Conservation (phyloP, 345 rosid species). For the Hypericum androsaemum region DNA sequence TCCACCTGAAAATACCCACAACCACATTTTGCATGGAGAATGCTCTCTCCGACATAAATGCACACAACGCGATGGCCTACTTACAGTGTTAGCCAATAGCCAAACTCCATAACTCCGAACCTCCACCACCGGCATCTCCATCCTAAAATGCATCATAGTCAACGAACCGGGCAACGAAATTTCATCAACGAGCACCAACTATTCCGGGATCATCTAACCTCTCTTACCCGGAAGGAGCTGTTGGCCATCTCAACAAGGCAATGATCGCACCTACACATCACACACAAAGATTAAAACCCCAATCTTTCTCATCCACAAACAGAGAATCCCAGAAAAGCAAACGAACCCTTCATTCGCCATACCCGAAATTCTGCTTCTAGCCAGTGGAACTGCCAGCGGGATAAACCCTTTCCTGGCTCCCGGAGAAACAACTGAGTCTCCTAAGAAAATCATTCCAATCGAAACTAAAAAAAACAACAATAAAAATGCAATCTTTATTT, state of each 20-base stretch:
- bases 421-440: conserved; percentile 13
- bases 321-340: background rate
- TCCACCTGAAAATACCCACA: conserved; percentile 13
- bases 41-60: conserved; percentile 1
- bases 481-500: background rate
- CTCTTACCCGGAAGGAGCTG: conserved; percentile 21
- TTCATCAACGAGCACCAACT: background rate
- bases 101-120: conserved; percentile 22
- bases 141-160: conserved; percentile 14
- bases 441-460: background rate
- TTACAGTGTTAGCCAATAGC: conserved; percentile 21
- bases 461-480: background rate
- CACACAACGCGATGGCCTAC: background rate
- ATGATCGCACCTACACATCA: conserved; percentile 7
- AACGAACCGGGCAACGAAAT: background rate
- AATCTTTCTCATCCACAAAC: background rate
- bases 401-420: conserved; percentile 16
- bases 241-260: conserved; percentile 26
- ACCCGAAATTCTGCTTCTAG: conserved; percentile 16
- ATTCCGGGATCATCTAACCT: background rate
- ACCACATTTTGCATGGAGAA: background rate
- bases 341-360: background rate
- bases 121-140: conserved; percentile 21
- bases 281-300: conserved; percentile 3
- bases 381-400: conserved; percentile 18